Percentiles rank a stretch among this genome's conserved stretches.
Conservation (phyloP, 257 asterid genomes). For the Solanum phureja region DNA sequence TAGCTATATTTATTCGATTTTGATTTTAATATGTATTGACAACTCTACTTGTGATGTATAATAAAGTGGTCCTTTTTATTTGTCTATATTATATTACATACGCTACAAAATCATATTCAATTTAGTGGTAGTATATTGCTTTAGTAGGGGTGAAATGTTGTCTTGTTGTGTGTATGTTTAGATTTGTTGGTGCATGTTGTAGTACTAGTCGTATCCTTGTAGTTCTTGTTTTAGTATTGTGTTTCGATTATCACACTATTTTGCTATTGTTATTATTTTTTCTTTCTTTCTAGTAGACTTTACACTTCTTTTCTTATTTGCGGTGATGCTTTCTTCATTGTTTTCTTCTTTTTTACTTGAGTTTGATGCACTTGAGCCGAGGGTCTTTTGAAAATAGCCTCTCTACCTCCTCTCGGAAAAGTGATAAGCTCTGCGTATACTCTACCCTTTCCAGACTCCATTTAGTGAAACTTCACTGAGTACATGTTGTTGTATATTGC, state of each 20-base stretch:
- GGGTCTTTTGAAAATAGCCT: neutral
- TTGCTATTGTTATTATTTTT: no score
- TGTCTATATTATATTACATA: neutral
- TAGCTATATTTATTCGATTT: neutral
- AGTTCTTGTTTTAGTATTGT: neutral
- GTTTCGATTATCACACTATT: no score
- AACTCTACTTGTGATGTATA: neutral
- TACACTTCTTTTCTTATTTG: neutral
- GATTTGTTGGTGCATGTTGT: neutral
- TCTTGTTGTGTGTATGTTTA: neutral
- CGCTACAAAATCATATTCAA: neutral
- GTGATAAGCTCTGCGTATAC: neutral
- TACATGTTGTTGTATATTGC: neutral
- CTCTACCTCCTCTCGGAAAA: neutral
- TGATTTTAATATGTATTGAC: neutral
- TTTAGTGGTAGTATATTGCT: neutral
- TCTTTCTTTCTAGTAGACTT: no score
- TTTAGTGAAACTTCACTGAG: neutral
- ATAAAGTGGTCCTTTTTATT: neutral
- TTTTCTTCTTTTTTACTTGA: neutral
- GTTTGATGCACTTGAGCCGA: neutral
- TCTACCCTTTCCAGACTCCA: neutral
- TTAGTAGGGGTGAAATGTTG: neutral
- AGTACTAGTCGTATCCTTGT: no score
- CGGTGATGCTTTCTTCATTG: neutral